Base-by-base conservation (phyloP, 495 filamentous ascomycete species). In the Daldinia vernicosa region DNA sequence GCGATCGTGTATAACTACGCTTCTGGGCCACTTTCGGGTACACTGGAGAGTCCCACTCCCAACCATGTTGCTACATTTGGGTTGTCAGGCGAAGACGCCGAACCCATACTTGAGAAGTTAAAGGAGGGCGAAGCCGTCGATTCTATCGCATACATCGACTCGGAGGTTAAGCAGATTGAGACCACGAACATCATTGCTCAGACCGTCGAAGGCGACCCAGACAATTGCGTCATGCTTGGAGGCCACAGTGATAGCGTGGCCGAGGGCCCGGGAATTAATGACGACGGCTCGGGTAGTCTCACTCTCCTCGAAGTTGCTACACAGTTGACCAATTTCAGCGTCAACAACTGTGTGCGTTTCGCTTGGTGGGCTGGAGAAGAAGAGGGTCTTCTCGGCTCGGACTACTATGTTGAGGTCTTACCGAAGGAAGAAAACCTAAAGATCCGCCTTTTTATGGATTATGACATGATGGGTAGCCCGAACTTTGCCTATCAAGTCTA, bases 1-100 rank as follows among this genome's bases (percentile, higher is more conserved):
- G 86, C 86, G 0, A 80, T 91, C 0, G 79, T 91, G 9, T 90
- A 86, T 73, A 90, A 90, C 72, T 83, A 85, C 69, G 82, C 85
- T 15, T 58, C 80, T 8, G 83, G 79, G 9, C 74, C 66, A 32
- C 60, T 89, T 2, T 80, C 79, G 26, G 87, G 87, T 14, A 89
- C 87, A 5, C 77, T 89, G 28, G 87, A 83, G 9, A 78, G 68
- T 5, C 86, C 87, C 2, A 80, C 80, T 6, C 76, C 82, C 0
- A 55, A 86, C 61, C 85, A 89, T 66, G 81, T 88, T 27, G 84
- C 88, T 22, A 89, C 86, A 0, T 89, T 88, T 45, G 85, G 86
- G 1, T 74, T 90, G 28, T 84, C 84, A 1, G 81, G 84, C 37
- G 69, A 71, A 9, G 85, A 87, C 33, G 87, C 85, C 6, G 76